phyloP scores from a whole-genome alignment of 192 early-diverging fungal species.

The Paraglomus occultum region DNA sequence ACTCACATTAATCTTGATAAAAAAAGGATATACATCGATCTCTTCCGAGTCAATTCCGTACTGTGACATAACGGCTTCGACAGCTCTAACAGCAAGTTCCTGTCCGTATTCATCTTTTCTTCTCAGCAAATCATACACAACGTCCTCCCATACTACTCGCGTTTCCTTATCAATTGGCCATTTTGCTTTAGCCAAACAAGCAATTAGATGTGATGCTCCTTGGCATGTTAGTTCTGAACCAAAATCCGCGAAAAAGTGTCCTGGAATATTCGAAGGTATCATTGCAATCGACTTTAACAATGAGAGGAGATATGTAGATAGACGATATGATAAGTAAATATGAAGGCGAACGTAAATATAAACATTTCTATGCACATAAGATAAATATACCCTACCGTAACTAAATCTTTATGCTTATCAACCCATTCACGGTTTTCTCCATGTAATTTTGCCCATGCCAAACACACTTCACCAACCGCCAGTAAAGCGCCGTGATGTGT shows the following conservation, averaged over 20 bases:
- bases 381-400: conserved; percentile 25
- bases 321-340: too few species aligned
- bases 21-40: conserved; percentile 35
- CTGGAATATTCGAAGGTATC: conserved; percentile 42
- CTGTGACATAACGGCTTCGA: conserved; percentile 40
- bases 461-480: conserved; percentile 56
- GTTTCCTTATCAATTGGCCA: conserved; percentile 38
- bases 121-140: conserved; percentile 55
- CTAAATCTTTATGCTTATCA: conserved; percentile 9
- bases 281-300: conserved; percentile 34
- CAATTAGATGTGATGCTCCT: conserved; percentile 50
- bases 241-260: conserved; percentile 51
- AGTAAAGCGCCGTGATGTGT: conserved; percentile 63
- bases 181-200: conserved; percentile 43
- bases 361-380: conserved; percentile 13
- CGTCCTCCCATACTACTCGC: conserved; percentile 46
- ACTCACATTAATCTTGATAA: neutral
- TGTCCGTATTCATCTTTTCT: conserved; percentile 68
- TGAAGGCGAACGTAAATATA: neutral
- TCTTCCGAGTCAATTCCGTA: conserved; percentile 44
- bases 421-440: conserved; percentile 31
- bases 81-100: conserved; percentile 45
- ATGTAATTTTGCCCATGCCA: conserved; percentile 39
- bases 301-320: neutral
- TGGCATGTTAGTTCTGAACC: conserved; percentile 58